Evolutionary conservation across 2,329 filamentous ascomycete species (phyloP).

Genomic region (Aspergillus aculeatinus): DNA sequence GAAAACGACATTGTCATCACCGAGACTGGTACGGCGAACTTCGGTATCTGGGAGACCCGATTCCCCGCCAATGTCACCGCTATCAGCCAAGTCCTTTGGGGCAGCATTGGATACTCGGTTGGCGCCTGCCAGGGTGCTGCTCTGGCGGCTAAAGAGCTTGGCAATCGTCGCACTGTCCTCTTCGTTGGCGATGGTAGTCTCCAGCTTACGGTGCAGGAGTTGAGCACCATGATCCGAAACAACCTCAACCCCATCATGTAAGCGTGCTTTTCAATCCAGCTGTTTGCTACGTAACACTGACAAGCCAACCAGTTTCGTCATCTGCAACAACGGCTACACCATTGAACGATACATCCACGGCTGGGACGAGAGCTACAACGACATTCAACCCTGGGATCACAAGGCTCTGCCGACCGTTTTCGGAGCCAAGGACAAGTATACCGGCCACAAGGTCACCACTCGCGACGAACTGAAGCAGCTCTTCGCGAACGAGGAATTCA

Average conservation of each 20-base stretch:
- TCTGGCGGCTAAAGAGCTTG: conserved; percentile 68
- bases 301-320: conserved; percentile 57
- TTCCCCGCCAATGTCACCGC: conserved; percentile 78
- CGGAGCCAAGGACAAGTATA: conserved; percentile 59
- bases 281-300: conserved; percentile 33
- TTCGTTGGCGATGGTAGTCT: conserved; percentile 89
- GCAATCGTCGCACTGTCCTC: conserved; percentile 68
- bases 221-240: conserved; percentile 79
- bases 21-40: conserved; percentile 84
- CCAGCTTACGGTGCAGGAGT: conserved; percentile 79
- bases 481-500: conserved; percentile 64
- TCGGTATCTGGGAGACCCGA: conserved; percentile 81
- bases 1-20: conserved; percentile 76
- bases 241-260: conserved; percentile 73
- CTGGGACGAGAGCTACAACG: conserved; percentile 76
- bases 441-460: conserved; percentile 67
- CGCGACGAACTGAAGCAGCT: conserved; percentile 66
- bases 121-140: conserved; percentile 67
- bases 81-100: conserved; percentile 75
- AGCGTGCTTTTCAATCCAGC: conserved; percentile 32
- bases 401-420: conserved; percentile 67
- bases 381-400: conserved; percentile 74
- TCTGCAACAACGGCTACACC: conserved; percentile 86
- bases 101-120: conserved; percentile 65
- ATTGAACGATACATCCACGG: conserved; percentile 89